Percentiles rank a stretch among this genome's conserved stretches.
Evolutionary conservation across 805 yeast genomes (phyloP).

Genomic region (Saccharomycopsis guyanensis): DNA sequence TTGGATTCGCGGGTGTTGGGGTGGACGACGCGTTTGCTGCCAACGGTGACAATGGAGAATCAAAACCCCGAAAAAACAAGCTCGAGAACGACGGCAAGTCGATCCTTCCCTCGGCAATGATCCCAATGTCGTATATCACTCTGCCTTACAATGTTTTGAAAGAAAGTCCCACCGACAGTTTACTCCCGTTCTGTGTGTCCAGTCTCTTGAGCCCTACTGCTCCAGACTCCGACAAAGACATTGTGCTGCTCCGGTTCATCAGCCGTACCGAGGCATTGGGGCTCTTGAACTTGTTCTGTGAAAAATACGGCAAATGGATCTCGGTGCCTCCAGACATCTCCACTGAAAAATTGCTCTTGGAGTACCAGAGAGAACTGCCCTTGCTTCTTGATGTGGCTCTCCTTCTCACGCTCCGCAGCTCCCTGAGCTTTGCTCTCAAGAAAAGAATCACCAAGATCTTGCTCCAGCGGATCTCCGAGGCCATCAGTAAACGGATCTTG

Average conservation of each 20-base stretch:
- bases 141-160: slow-evolving; percentile 37
- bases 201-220: slow-evolving; percentile 25
- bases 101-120: slow-evolving; percentile 28
- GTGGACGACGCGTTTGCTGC: background rate
- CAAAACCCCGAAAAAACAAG: background rate
- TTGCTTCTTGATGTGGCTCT: slow-evolving; percentile 46
- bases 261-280: slow-evolving; percentile 33
- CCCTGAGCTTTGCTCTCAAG: slow-evolving; percentile 27
- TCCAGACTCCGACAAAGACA: slow-evolving; percentile 28
- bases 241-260: slow-evolving; percentile 34
- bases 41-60: background rate
- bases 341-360: slow-evolving; percentile 33
- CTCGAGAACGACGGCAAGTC: slow-evolving; percentile 1
- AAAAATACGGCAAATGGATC: slow-evolving; percentile 54
- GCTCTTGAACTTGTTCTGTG: slow-evolving; percentile 41
- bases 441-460: slow-evolving; percentile 30
- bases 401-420: slow-evolving; percentile 40
- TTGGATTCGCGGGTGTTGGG: background rate
- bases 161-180: slow-evolving; percentile 23
- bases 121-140: slow-evolving; percentile 27
- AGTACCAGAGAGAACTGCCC: slow-evolving; percentile 39
- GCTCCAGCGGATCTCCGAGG: slow-evolving; percentile 33
- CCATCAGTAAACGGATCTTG: slow-evolving; percentile 33
- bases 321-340: slow-evolving; percentile 42
- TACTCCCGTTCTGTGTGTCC: slow-evolving; percentile 29